Conservation (phyloP, 805 yeast species). For the Tetrapisispora fleetii region DNA sequence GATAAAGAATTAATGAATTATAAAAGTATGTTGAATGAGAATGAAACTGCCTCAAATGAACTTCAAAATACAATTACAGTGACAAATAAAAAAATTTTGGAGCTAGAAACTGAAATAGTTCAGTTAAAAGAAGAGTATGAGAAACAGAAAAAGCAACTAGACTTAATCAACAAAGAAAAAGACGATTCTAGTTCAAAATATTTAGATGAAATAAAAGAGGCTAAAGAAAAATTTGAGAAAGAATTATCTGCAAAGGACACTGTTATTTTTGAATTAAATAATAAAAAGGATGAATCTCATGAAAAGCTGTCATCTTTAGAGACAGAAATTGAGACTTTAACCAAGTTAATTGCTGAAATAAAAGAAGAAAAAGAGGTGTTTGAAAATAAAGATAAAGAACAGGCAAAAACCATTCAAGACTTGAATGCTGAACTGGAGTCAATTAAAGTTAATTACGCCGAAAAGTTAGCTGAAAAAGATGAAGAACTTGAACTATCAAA, state of each 20-base stretch:
- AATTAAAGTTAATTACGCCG: not conserved
- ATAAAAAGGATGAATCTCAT: conserved; percentile 2
- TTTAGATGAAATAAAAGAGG: not conserved
- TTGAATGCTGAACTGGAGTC: not conserved
- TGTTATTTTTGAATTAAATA: not conserved
- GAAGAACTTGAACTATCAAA: not conserved
- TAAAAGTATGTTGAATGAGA: not conserved
- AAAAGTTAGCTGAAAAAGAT: not conserved
- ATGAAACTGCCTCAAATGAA: not conserved
- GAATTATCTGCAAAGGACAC: not conserved
- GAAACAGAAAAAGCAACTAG: not conserved
- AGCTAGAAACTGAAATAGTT: not conserved
- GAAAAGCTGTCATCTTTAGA: conserved; percentile 2
- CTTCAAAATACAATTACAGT: not conserved
- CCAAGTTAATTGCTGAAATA: not conserved
- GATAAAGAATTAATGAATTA: not conserved
- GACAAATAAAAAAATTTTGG: not conserved
- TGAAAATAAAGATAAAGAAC: not conserved
- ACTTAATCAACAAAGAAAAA: not conserved
- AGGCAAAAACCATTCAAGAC: not conserved
- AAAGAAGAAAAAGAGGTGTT: not conserved
- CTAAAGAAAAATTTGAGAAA: not conserved
- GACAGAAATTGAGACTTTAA: conserved; percentile 2
- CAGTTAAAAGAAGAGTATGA: not conserved
- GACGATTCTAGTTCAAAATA: not conserved